Evolutionary conservation across 352 stramenopile genomes (phyloP).

Genomic region (Pythium sukuiense): DNA sequence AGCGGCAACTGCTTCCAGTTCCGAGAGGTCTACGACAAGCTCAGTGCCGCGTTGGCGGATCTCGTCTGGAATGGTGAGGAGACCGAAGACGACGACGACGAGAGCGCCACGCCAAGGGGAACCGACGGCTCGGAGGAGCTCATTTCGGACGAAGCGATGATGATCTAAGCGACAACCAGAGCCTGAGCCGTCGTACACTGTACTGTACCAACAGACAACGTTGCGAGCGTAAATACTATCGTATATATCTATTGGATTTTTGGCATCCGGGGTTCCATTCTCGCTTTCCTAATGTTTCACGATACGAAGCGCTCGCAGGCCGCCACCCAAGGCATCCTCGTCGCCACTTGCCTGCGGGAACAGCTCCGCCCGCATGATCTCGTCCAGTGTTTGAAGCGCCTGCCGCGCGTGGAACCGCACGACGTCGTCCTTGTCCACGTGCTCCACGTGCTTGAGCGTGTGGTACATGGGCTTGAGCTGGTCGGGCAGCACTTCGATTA

Average conservation of each 20-base stretch:
- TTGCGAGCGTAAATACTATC: conserved; percentile 4
- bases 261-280: not conserved
- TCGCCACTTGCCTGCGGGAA: conserved; percentile 48
- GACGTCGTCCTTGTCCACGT: conserved; percentile 60
- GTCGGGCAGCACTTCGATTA: conserved; percentile 71
- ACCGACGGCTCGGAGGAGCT: conserved; percentile 52
- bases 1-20: conserved; percentile 73
- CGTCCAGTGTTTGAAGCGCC: conserved; percentile 49
- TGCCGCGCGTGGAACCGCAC: conserved; percentile 66
- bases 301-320: conserved; percentile 53
- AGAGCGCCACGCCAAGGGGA: conserved; percentile 1
- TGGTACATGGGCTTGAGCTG: conserved; percentile 76
- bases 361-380: conserved; percentile 74
- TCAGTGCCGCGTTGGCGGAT: conserved; percentile 52
- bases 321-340: conserved; percentile 34
- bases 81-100: conserved; percentile 31
- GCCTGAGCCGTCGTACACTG: not conserved
- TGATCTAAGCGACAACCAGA: conserved; percentile 51
- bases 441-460: conserved; percentile 69
- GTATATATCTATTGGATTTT: conserved; percentile 22
- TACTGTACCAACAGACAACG: conserved; percentile 1
- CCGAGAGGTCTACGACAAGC: conserved; percentile 68
- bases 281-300: conserved; percentile 32
- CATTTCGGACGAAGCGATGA: conserved; percentile 80
- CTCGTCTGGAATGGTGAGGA: conserved; percentile 50